Evolutionary conservation across 2,329 filamentous ascomycete species (phyloP).

Genomic region (Alternaria arborescens): DNA sequence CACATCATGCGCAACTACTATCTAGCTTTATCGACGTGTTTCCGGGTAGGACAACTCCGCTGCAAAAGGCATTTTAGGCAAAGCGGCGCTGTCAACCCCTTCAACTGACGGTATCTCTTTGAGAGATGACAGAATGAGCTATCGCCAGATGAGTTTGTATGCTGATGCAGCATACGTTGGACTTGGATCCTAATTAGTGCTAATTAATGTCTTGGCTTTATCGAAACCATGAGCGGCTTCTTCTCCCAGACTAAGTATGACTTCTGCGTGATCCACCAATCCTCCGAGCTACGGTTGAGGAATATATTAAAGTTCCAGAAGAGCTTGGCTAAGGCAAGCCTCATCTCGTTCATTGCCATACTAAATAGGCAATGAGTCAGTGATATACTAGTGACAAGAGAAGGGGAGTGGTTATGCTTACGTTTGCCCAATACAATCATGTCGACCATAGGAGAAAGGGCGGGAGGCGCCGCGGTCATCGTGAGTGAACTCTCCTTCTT

Average conservation of each 20-base stretch:
- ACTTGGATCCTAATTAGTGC: neutral
- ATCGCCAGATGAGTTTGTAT: neutral
- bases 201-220: neutral
- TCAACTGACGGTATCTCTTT: neutral
- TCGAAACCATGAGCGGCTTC: conserved; percentile 6
- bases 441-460: conserved; percentile 9
- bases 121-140: neutral
- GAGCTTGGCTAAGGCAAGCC: conserved; percentile 4
- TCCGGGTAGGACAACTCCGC: neutral
- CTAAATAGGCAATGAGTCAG: neutral
- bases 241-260: conserved; percentile 10
- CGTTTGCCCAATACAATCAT: conserved; percentile 10
- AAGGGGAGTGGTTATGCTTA: neutral
- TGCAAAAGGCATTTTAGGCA: neutral
- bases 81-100: neutral
- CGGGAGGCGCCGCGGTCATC: conserved; percentile 9
- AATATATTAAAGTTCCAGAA: conserved; percentile 8
- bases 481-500: conserved; percentile 5
- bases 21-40: neutral
- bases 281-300: neutral
- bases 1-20: neutral
- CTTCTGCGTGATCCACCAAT: conserved; percentile 10
- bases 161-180: neutral
- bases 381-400: neutral
- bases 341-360: conserved; percentile 12